Percentiles rank a stretch among this genome's conserved stretches.
These are phyloP conservation scores for Fusarium torulosum DNA, from an alignment of 2,329 filamentous ascomycete species.

Conservation along the genomic window DNA sequence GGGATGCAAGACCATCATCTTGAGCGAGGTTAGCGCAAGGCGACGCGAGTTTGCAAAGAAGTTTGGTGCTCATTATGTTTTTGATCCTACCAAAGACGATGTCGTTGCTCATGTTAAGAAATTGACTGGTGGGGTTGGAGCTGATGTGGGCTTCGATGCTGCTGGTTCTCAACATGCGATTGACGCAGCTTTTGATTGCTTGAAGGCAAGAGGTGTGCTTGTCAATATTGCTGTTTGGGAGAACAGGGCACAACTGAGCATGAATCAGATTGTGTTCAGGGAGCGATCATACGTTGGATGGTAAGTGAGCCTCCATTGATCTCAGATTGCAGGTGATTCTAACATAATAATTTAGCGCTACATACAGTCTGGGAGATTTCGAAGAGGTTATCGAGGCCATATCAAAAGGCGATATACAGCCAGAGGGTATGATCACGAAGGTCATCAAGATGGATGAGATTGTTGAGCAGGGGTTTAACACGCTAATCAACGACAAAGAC, in stretches of 20 bases:
- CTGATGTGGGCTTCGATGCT: slow-evolving; percentile 24
- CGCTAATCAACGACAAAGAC: slow-evolving; percentile 20
- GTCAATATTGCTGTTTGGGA: slow-evolving; percentile 30
- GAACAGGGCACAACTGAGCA: slow-evolving; percentile 22
- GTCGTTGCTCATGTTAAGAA: slow-evolving; percentile 22
- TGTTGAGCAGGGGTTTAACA: slow-evolving; percentile 20
- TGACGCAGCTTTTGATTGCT: slow-evolving; percentile 16
- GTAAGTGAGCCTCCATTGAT: background rate
- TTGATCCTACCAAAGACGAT: slow-evolving; percentile 25
- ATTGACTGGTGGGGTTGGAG: background rate
- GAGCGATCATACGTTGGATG: slow-evolving; percentile 26
- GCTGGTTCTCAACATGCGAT: slow-evolving; percentile 19
- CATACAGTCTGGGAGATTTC: slow-evolving; percentile 14
- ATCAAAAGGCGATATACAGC: slow-evolving; percentile 4
- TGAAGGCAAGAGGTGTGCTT: slow-evolving; percentile 11
- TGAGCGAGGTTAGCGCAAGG: slow-evolving; percentile 20
- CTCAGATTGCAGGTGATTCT: fast-evolving
- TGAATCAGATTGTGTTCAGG: slow-evolving; percentile 30
- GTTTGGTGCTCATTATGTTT: slow-evolving; percentile 21
- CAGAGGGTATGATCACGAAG: slow-evolving; percentile 27
- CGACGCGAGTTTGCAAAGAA: slow-evolving; percentile 25
- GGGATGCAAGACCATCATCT: slow-evolving; percentile 26
- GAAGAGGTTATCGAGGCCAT: slow-evolving; percentile 27
- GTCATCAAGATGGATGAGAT: slow-evolving; percentile 29
- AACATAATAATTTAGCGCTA: background rate